These are phyloP conservation scores for Aspergillus sp. DNA, from an alignment of 2,329 filamentous ascomycete species.

Conservation along the genomic window DNA sequence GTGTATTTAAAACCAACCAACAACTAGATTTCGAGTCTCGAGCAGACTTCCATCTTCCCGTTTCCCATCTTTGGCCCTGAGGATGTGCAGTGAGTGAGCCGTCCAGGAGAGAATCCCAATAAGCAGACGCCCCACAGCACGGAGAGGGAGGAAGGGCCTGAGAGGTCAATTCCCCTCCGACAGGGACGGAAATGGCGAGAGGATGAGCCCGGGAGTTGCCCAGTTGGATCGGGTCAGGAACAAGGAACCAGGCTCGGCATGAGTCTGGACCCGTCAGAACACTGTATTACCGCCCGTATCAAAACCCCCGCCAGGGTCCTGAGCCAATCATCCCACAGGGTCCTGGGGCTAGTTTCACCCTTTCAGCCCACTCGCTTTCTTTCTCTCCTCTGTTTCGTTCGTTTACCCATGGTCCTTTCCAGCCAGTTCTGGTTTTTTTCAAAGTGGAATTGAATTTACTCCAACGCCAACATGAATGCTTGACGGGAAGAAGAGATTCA, in stretches of 20 bases:
- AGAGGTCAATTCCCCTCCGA: neutral
- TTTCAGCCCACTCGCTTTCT: neutral
- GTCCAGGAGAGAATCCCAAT: conserved; percentile 6
- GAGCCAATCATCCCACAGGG: conserved; percentile 9
- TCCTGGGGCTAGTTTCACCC: conserved; percentile 1
- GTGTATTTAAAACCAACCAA: neutral
- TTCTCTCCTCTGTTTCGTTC: neutral
- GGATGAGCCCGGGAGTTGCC: neutral
- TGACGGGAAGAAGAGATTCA: neutral
- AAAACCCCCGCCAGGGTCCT: neutral
- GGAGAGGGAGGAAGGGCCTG: neutral
- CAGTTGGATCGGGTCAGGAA: conserved; percentile 1
- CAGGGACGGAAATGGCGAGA: neutral
- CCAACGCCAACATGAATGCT: neutral
- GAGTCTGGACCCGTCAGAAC: conserved; percentile 1
- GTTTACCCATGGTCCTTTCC: neutral
- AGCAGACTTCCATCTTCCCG: too few species aligned
- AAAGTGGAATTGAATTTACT: neutral
- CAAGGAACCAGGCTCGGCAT: neutral
- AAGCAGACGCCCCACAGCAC: neutral
- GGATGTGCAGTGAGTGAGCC: neutral
- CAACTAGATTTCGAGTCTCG: neutral
- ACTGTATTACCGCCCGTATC: neutral
- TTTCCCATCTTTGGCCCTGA: neutral
- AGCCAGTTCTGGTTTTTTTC: neutral